Evolutionary conservation across 495 filamentous ascomycete genomes (phyloP), one percentile per base, ranked within the genome.

Genomic region (Aspergillus kassunensis): DNA sequence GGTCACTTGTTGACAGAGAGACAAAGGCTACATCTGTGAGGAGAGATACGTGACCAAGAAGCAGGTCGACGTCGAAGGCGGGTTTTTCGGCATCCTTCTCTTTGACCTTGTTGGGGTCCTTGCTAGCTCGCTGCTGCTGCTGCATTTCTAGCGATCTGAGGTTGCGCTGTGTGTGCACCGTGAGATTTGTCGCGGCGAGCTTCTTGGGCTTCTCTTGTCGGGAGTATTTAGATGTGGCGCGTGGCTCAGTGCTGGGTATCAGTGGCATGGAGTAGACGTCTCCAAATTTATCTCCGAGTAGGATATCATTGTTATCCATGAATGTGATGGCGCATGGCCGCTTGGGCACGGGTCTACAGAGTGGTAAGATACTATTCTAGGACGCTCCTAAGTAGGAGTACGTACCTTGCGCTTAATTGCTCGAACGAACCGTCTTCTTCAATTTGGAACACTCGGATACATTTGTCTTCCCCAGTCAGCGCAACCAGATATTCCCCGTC

Each of bases 21-120:
- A 78, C 81, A 21, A 81, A 74, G 3, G 68, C 57, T 29, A 97
- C 56, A 59, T 91, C 85, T 0, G 90, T 92, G 21, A 98, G 81
- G 79, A 96, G 83, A 0, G 93, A 97, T 7, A 97, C 91, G 72
- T 98, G 93, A 12, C 93, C 93, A 0, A 97, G 82, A 19, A 97
- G 72, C 1, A 90, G 73, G 30, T 83, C 75, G 59, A 87, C 83
- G 49, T 86, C 83, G 66, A 95, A 93, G 8, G 68, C 66, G 3
- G 78, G 68, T 19, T 30, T 35, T 47, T 62, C 59, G 42, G 69
- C 59, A 42, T 73, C 65, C 56, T 80, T 73, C 15, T 70, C 63
- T n/a, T n/a, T n/a, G n/a, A n/a, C n/a, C 2, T 55, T 29, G 6
- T 64, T 46, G 52, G 77, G 78, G 21, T 65, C 69, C 12, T 74